A percentile compares a stretch with the other conserved stretches of the same genome.
Evolutionary conservation across 306 rosid genomes (phyloP).

Genomic region (Styphnolobium japonicum): DNA sequence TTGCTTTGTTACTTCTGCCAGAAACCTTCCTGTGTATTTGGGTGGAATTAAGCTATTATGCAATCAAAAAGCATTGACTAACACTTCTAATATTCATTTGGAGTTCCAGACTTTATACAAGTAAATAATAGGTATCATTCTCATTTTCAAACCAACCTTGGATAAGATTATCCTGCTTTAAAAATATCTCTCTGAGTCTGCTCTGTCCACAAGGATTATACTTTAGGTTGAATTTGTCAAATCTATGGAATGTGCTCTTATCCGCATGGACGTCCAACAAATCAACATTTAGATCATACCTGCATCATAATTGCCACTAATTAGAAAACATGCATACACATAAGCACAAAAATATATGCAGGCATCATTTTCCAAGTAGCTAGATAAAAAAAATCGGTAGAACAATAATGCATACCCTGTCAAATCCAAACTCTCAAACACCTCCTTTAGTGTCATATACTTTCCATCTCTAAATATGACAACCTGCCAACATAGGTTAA

Average conservation of each 20-base stretch:
- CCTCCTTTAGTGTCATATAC: constrained; percentile 85
- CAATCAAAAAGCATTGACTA: constrained; percentile 19
- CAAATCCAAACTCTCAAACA: constrained; percentile 91
- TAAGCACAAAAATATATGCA: not conserved
- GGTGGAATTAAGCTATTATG: constrained; percentile 10
- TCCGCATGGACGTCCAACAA: constrained; percentile 93
- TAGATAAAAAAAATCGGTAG: not conserved
- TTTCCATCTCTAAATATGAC: constrained; percentile 94
- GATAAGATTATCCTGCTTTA: constrained; percentile 93
- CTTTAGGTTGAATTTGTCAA: constrained; percentile 92
- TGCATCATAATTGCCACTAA: constrained; percentile 25
- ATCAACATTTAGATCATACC: constrained; percentile 84
- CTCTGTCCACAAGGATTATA: constrained; percentile 98
- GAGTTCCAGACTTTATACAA: not conserved
- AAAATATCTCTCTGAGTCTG: constrained; percentile 88
- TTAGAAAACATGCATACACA: constrained; percentile 22
- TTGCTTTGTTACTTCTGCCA: constrained; percentile 85
- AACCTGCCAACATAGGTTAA: constrained; percentile 54
- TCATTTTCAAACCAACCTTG: constrained; percentile 59
- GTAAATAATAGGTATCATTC: constrained; percentile 14
- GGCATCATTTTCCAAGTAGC: not conserved
- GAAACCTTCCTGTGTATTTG: constrained; percentile 63
- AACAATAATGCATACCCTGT: constrained; percentile 54
- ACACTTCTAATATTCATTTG: constrained; percentile 12
- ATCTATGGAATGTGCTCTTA: constrained; percentile 90